phyloP scores from a whole-genome alignment of 208 protist species.

The Wallacemonas collosoma region DNA sequence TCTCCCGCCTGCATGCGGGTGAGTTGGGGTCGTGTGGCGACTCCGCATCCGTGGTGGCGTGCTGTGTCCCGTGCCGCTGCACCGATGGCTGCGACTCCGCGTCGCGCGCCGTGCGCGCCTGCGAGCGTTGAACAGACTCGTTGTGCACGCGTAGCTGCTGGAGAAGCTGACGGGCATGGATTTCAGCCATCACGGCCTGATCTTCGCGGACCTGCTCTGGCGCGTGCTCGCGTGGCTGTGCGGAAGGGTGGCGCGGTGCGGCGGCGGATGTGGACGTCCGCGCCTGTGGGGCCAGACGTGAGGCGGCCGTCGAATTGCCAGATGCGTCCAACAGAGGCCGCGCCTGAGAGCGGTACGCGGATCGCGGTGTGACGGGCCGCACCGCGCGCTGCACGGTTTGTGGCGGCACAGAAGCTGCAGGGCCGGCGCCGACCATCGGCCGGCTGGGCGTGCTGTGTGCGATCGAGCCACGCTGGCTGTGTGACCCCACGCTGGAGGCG shows the following conservation, averaged over 20 bases:
- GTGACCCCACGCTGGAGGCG: background rate
- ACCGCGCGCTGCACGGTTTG: conserved; percentile 35
- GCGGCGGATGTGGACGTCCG: background rate
- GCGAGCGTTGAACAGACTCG: conserved; percentile 7
- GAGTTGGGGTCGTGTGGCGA: conserved; percentile 8
- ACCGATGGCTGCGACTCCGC: conserved; percentile 2
- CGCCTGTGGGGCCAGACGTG: conserved; percentile 1
- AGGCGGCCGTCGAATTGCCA: background rate
- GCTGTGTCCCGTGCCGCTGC: background rate
- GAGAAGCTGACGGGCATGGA: conserved; percentile 4
- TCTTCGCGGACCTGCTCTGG: conserved; percentile 12
- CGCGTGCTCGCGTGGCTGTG: conserved; percentile 9
- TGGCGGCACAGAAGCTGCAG: conserved; percentile 15
- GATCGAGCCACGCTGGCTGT: background rate
- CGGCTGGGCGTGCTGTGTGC: background rate
- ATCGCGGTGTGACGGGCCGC: conserved; percentile 10
- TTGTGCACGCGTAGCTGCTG: conserved; percentile 13
- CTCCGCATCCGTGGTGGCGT: background rate
- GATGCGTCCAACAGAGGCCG: conserved; percentile 6
- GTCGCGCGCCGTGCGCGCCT: conserved; percentile 16
- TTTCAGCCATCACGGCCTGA: background rate
- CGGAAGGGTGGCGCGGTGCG: background rate
- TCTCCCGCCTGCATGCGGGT: conserved; percentile 24
- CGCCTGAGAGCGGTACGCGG: conserved; percentile 8
- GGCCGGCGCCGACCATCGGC: background rate